Evolutionary conservation across 129 eudicot genomes (phyloP).

Genomic region (Oenanthe sinensis): DNA sequence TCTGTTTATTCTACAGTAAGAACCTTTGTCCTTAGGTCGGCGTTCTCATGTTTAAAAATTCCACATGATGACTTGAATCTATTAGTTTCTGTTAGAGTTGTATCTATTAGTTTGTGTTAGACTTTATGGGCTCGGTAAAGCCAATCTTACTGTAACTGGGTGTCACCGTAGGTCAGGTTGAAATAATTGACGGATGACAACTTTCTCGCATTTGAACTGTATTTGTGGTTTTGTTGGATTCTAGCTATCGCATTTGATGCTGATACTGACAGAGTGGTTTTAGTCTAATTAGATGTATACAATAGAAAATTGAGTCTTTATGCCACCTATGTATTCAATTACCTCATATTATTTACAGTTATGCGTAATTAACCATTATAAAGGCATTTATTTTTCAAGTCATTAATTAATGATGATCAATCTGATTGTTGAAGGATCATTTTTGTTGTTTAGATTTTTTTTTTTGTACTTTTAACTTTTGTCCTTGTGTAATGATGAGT

Average conservation of each 20-base stretch:
- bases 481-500: not conserved
- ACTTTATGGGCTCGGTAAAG: not conserved
- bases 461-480: not conserved
- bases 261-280: not conserved
- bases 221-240: not conserved
- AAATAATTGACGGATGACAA: not conserved
- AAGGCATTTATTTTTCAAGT: not conserved
- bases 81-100: no score
- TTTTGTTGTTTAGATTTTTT: not conserved
- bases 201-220: not conserved
- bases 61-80: no score
- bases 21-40: not conserved
- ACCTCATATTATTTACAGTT: not conserved
- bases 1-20: not conserved
- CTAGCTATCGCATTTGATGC: not conserved
- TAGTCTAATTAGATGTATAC: not conserved
- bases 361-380: not conserved
- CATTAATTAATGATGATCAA: not conserved
- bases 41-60: not conserved
- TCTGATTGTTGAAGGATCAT: not conserved
- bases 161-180: not conserved
- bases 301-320: not conserved
- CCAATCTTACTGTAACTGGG: not conserved
- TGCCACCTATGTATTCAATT: not conserved
- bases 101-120: no score